A percentile compares a stretch with the other conserved stretches of the same genome.
phyloP scores from a whole-genome alignment of 768 basidiomycete species.

The Lepiota venenata region DNA sequence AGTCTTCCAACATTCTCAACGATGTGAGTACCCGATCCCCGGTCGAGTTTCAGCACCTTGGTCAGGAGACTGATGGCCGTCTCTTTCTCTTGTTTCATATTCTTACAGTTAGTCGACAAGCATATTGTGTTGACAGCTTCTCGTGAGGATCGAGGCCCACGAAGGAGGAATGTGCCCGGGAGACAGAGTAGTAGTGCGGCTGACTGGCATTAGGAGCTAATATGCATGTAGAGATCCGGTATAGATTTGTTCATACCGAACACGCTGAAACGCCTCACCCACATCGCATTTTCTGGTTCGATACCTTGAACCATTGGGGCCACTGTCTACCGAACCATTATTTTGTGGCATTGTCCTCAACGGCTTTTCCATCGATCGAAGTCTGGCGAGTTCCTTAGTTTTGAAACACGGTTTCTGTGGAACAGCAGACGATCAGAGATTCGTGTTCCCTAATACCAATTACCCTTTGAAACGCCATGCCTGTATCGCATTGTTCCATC shows the following conservation, averaged over 20 bases:
- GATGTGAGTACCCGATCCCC: constrained; percentile 56
- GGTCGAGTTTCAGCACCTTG: neutral
- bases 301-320: too few relatives aligned
- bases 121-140: constrained; percentile 59
- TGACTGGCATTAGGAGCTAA: constrained; percentile 50
- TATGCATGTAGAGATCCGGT: constrained; percentile 28
- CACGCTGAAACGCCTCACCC: too few relatives aligned
- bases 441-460: neutral
- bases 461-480: constrained; percentile 9
- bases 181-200: constrained; percentile 35
- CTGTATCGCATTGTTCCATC: constrained; percentile 8
- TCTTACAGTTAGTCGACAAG: constrained; percentile 69
- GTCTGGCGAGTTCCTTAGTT: too few relatives aligned
- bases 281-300: too few relatives aligned
- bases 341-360: too few relatives aligned
- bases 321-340: too few relatives aligned
- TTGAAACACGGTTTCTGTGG: too few relatives aligned
- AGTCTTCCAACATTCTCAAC: constrained; percentile 82
- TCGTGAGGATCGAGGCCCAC: constrained; percentile 52
- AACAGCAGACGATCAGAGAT: too few relatives aligned
- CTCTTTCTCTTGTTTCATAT: neutral
- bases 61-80: constrained; percentile 4
- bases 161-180: constrained; percentile 46
- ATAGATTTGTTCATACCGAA: neutral
- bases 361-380: too few relatives aligned